A percentile compares a stretch with the other conserved stretches of the same genome.
Evolutionary conservation across 176 grass and related monocot genomes (phyloP).

Genomic region (Carex parvula): DNA sequence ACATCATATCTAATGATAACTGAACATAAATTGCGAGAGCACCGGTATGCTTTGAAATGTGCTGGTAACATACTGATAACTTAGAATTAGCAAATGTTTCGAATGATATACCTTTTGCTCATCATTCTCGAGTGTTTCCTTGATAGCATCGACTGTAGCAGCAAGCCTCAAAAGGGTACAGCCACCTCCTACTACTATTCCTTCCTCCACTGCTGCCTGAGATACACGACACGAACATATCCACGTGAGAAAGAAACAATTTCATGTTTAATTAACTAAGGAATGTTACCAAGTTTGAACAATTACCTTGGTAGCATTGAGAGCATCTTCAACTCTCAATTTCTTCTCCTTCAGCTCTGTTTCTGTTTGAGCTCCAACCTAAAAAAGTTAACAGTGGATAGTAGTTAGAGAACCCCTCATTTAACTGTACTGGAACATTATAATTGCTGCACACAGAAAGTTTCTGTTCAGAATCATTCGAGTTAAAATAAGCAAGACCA

Average conservation of each 20-base stretch:
- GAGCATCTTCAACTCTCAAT: constrained; percentile 99
- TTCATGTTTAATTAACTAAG: constrained; percentile 3
- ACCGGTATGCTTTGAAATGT: background rate
- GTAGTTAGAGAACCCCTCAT: background rate
- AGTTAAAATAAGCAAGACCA: background rate
- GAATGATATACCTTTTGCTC: constrained; percentile 73
- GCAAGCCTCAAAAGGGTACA: constrained; percentile 90
- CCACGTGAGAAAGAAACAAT: background rate
- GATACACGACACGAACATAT: background rate
- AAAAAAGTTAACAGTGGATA: background rate
- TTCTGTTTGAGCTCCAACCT: constrained; percentile 99
- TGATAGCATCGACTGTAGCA: constrained; percentile 86
- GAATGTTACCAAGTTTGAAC: background rate
- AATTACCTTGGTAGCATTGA: constrained; percentile 91
- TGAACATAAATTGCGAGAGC: background rate
- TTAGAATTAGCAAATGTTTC: background rate
- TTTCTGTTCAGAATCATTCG: background rate
- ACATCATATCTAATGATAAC: background rate
- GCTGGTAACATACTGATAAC: background rate
- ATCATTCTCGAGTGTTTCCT: constrained; percentile 83
- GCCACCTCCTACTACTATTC: constrained; percentile 97
- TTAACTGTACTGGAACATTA: background rate
- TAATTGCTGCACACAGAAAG: background rate
- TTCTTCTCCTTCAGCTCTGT: constrained; percentile 98
- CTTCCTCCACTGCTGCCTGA: constrained; percentile 97